These are phyloP conservation scores for Tolypocladium tundrense DNA, from an alignment of 2,329 filamentous ascomycete species.

Conservation along the genomic window DNA sequence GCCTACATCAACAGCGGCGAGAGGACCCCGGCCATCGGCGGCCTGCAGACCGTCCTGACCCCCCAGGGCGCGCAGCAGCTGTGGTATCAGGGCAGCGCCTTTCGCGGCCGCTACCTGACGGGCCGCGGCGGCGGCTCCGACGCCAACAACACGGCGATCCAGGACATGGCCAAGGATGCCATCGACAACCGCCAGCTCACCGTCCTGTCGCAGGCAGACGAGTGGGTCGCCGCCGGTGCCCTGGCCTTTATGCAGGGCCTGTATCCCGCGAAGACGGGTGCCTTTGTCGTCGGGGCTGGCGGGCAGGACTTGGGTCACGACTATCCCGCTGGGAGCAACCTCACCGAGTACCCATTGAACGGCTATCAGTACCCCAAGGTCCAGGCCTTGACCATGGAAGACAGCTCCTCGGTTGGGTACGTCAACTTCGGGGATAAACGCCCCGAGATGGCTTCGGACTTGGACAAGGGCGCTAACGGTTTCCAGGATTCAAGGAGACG, in stretches of 20 bases:
- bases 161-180: constrained; percentile 28
- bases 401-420: constrained; percentile 36
- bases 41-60: constrained; percentile 29
- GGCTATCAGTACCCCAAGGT: constrained; percentile 77
- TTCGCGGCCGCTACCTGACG: constrained; percentile 38
- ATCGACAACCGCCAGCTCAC: constrained; percentile 39
- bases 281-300: constrained; percentile 17
- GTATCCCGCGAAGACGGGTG: constrained; percentile 57
- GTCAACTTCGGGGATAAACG: constrained; percentile 7
- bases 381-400: constrained; percentile 35
- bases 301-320: constrained; percentile 32
- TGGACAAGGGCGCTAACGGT: neutral
- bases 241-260: constrained; percentile 74
- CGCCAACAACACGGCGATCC: constrained; percentile 22
- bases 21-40: constrained; percentile 30
- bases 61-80: constrained; percentile 45
- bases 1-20: constrained; percentile 44
- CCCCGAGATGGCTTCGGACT: no score
- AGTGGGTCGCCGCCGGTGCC: constrained; percentile 54
- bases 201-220: constrained; percentile 28
- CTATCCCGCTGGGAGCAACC: constrained; percentile 25
- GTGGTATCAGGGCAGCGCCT: constrained; percentile 33
- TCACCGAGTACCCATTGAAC: constrained; percentile 54
- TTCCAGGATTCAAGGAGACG: constrained; percentile 26
- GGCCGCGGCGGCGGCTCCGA: constrained; percentile 11